Evolutionary conservation across 306 rosid species (phyloP), one percentile per base, ranked within the genome.

Genomic region (Carpinus fangiana): DNA sequence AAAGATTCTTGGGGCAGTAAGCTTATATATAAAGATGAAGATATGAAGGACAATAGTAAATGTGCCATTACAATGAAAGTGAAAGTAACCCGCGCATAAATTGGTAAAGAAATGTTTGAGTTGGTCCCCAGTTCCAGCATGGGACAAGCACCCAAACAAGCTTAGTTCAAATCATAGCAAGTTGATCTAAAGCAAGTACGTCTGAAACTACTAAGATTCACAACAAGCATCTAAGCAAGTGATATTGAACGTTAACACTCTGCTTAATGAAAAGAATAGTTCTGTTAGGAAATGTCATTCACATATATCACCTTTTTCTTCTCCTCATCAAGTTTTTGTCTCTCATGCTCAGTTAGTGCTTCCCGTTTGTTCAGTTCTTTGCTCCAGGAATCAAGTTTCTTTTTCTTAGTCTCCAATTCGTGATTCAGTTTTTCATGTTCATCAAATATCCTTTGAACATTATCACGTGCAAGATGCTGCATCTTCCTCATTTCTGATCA

Each of bases 261-360:
- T 38, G 34, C 34, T 31, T 66, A 38, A 31, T 31, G 34, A 31
- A 31, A 31, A 70, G 48, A 61, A 34, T 12, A 14, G 72, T 28
- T 62, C 12, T 46, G 21, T 59, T 17, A 23, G 73, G 51, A 43
- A 60, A 59, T 72, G 52, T 51, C 71, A 72, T 41, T 47, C 23
- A 50, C 28, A 80, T 50, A 50, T 45, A 8, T 75, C 75, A 93
- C 99, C 99, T 91, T 91, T 85, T 84, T 84, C 82, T 80, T 91
- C 20, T 95, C 99, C 73, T 93, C 99, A 7, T 90, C 97, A 70
- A 93, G 99, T 76, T 91, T 90, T 79, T 85, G 93, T 79, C 91
- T 91, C 86, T 95, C 98, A 59, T 86, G 91, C 79, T 91, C 96
- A 74, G 99, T 95, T 62, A 88, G 73, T 50, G 87, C 94, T 88